A percentile compares a stretch with the other conserved stretches of the same genome.
Conservation (phyloP, 2,329 filamentous ascomycete species). For the Remersonia thermophila region DNA sequence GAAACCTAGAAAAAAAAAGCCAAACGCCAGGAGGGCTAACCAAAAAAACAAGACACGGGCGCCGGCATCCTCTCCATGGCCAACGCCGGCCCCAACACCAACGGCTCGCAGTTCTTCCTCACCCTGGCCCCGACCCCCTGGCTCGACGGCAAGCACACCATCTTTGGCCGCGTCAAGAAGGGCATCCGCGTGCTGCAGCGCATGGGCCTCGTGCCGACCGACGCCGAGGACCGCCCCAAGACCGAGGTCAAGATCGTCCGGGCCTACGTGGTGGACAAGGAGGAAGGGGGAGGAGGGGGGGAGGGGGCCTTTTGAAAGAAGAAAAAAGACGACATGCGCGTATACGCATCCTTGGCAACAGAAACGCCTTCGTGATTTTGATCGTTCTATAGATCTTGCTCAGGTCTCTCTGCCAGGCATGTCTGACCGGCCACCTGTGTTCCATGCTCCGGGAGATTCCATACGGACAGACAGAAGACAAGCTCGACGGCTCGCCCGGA, state of each 20-base stretch:
- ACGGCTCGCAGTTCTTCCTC: constrained; percentile 92
- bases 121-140: constrained; percentile 89
- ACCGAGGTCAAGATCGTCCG: constrained; percentile 72
- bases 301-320: neutral
- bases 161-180: constrained; percentile 80
- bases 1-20: too few species aligned
- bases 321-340: too few species aligned
- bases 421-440: too few species aligned
- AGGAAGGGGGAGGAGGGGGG: neutral
- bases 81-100: constrained; percentile 84
- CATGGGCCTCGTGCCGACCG: constrained; percentile 81
- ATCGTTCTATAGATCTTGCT: too few species aligned
- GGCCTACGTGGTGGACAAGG: constrained; percentile 56
- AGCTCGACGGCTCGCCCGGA: too few species aligned
- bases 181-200: constrained; percentile 76
- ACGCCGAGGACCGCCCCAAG: constrained; percentile 63
- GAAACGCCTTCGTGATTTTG: too few species aligned
- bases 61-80: constrained; percentile 95
- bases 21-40: too few species aligned
- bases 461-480: too few species aligned
- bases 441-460: too few species aligned
- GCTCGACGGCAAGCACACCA: constrained; percentile 94
- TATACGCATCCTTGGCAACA: too few species aligned
- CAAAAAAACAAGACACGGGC: constrained; percentile 57
- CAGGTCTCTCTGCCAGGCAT: too few species aligned